Evolutionary conservation across 108 stramenopile species (phyloP), one percentile per base, ranked within the genome.

Genomic region (Pseudonitzschia multiseries): DNA sequence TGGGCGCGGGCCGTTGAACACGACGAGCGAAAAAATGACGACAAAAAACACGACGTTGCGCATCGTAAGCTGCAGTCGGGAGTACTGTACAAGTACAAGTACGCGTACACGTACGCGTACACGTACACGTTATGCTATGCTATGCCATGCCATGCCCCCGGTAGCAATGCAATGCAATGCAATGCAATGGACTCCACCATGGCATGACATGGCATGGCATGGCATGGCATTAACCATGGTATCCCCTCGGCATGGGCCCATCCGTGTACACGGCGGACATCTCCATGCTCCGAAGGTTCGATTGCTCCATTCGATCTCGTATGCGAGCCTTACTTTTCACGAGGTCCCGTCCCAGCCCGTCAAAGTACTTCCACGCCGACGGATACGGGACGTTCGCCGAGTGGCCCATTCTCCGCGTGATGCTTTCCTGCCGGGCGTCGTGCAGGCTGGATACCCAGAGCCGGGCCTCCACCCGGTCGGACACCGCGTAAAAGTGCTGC

Each of bases 371-470:
- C 89, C 89, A 91, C 12, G 79, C 43, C 24, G 56, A 54, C 26
- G 93, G 93, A 76, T 89, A 93, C 0, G 93, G 90, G 9, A 83
- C 56, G 33, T 65, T 59, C 40, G 54, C 40, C 24, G 89, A 86
- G 77, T 94, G 93, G 13, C 93, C 93, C 93, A 94, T 89, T 21
- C 70, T 71, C 44, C 89, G 61, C 15, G 82, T 89, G 32, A 89
- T 89, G 18, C 68, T 63, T 70, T 86, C 90, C 68, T 90, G 90
- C 59, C 79, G 65, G 28, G 79, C 83, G 44, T 90, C 80, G 13
- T 74, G 66, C 15, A 94, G 32, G 51, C 79, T 81, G 32, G 87
- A 81, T 2, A 90, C 69, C 93, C 93, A 94, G 20, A 81, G 48
- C 57, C 24, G 17, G 13, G 89, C 87, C 56, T 92, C 89, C 54